phyloP scores from a whole-genome alignment of 441 rosid species.

The Lepidium campestre region DNA sequence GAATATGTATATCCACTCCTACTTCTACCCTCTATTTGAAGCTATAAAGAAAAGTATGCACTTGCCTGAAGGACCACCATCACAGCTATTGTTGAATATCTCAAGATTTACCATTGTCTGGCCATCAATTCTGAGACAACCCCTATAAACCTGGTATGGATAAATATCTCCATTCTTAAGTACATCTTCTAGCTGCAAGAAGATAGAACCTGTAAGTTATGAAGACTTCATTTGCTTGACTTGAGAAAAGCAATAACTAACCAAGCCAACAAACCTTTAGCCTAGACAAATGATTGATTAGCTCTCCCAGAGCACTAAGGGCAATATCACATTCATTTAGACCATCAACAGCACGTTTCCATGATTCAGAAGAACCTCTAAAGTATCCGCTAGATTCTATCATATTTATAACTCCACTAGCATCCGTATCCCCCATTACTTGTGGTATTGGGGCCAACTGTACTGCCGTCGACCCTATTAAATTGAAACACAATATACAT shows the following conservation, averaged over 20 bases:
- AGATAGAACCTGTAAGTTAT: constrained; percentile 15
- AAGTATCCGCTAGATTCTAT: constrained; percentile 70
- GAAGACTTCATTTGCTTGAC: constrained; percentile 10
- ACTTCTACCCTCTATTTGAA: neutral
- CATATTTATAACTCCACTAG: constrained; percentile 60
- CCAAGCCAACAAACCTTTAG: constrained; percentile 61
- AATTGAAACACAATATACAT: neutral
- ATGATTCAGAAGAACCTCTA: constrained; percentile 49
- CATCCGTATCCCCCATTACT: constrained; percentile 46
- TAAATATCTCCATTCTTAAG: constrained; percentile 66
- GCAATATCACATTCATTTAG: constrained; percentile 45
- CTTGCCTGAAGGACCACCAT: constrained; percentile 82
- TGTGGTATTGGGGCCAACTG: constrained; percentile 58
- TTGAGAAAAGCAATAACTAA: neutral
- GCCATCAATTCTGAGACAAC: constrained; percentile 92
- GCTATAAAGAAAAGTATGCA: constrained; percentile 10
- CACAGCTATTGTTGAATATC: constrained; percentile 71
- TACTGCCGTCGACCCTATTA: constrained; percentile 53
- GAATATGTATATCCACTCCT: neutral
- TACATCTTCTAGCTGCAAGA: constrained; percentile 70
- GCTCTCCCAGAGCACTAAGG: constrained; percentile 77
- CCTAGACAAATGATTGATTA: constrained; percentile 73
- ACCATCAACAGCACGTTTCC: constrained; percentile 48
- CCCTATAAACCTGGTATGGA: constrained; percentile 77
- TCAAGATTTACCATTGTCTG: constrained; percentile 94